phyloP scores from a whole-genome alignment of 202 grass and related monocot genomes.

The Dendrocalamus latiflorus region DNA sequence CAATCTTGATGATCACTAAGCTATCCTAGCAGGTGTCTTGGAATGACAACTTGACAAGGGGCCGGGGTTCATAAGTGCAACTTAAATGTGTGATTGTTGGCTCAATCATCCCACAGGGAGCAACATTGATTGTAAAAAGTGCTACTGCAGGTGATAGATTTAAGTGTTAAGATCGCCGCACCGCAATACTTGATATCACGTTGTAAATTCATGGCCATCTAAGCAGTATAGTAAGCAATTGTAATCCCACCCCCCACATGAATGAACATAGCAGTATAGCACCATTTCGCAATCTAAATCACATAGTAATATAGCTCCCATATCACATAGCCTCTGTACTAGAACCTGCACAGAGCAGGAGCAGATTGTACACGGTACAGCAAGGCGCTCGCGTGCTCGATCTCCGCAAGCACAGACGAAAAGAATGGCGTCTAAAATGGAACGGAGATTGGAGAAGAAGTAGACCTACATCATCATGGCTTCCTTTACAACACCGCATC shows the following conservation, averaged over 20 bases:
- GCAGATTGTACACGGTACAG: conserved; percentile 29
- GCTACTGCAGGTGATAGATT: conserved; percentile 6
- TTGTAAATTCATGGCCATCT: neutral
- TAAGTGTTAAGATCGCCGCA: neutral
- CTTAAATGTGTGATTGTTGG: neutral
- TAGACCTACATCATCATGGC: neutral
- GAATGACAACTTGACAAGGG: neutral
- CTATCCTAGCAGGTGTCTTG: neutral
- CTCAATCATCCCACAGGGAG: conserved; percentile 19
- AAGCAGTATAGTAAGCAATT: conserved; percentile 10
- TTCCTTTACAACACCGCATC: conserved; percentile 30
- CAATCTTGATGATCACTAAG: neutral
- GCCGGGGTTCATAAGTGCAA: neutral
- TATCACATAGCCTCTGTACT: conserved; percentile 20
- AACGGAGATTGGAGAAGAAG: neutral
- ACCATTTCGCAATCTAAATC: neutral
- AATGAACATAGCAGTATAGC: neutral
- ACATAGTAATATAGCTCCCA: conserved; percentile 7
- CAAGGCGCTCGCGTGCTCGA: neutral
- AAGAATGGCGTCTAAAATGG: conserved; percentile 16
- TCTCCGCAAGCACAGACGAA: neutral
- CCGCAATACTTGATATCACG: neutral
- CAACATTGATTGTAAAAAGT: conserved; percentile 9
- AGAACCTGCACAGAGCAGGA: neutral
- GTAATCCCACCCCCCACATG: neutral